Conservation (phyloP, 371 early-diverging fungal species). For the Syncephalastrum sp. region DNA sequence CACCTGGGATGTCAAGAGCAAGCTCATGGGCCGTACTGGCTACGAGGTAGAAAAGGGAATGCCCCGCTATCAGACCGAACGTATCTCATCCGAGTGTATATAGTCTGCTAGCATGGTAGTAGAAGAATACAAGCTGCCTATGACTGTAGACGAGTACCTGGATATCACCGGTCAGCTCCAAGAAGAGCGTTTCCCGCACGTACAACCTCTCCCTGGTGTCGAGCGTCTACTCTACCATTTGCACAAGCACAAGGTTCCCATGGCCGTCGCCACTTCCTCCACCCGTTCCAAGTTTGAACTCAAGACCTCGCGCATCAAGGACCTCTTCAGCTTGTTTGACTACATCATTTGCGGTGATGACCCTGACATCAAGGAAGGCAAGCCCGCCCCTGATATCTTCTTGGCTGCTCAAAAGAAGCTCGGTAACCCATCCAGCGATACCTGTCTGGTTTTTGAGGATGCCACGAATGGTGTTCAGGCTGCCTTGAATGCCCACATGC, state of each 20-base stretch:
- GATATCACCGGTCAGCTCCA: constrained; percentile 33
- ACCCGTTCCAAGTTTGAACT: constrained; percentile 66
- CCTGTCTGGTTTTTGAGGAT: constrained; percentile 94
- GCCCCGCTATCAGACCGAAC: background rate
- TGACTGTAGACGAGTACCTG: constrained; percentile 81
- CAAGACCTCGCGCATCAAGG: constrained; percentile 72
- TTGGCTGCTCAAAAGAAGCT: constrained; percentile 62
- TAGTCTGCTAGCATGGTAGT: constrained; percentile 76
- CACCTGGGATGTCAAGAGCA: constrained; percentile 76
- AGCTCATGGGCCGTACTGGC: constrained; percentile 78
- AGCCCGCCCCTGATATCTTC: constrained; percentile 93
- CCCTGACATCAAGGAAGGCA: constrained; percentile 70
- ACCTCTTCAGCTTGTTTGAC: constrained; percentile 79
- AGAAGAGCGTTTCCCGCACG: constrained; percentile 60
- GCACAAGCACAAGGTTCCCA: constrained; percentile 74
- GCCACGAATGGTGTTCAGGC: constrained; percentile 83
- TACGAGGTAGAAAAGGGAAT: constrained; percentile 45
- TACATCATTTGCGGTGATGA: constrained; percentile 87
- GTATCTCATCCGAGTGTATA: background rate
- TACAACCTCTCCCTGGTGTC: constrained; percentile 72
- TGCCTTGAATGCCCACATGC: constrained; percentile 82
- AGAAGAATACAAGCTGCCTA: constrained; percentile 58
- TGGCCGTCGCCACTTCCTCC: constrained; percentile 89
- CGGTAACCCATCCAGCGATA: constrained; percentile 49
- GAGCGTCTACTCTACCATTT: constrained; percentile 77